Evolutionary conservation across 176 grass and related monocot species (phyloP).

Genomic region (Canna indica): DNA sequence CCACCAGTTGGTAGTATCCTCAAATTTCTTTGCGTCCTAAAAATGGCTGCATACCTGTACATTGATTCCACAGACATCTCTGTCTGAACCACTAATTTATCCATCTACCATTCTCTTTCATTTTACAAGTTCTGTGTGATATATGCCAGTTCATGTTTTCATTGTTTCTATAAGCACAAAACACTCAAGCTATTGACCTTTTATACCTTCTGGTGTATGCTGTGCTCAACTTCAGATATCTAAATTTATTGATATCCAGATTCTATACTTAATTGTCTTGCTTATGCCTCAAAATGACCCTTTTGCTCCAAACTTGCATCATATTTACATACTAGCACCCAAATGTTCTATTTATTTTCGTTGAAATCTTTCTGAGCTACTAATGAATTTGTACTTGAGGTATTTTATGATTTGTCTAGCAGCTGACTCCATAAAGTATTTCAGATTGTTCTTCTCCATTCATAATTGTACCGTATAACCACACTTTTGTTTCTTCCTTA

Average conservation of each 20-base stretch:
- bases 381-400: neutral
- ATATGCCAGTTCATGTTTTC: neutral
- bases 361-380: too few relatives aligned
- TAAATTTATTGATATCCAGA: too few relatives aligned
- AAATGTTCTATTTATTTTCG: neutral
- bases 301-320: too few relatives aligned
- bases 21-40: neutral
- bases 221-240: too few relatives aligned
- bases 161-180: neutral
- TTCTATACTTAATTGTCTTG: too few relatives aligned
- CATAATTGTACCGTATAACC: neutral
- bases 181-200: neutral
- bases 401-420: neutral
- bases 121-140: neutral
- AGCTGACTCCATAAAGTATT: neutral
- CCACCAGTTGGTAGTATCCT: neutral
- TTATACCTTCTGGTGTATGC: neutral
- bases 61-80: neutral
- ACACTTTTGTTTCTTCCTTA: neutral
- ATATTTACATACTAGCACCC: neutral
- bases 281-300: too few relatives aligned
- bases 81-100: neutral
- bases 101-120: neutral
- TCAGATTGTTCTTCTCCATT: neutral
- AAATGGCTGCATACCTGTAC: too few relatives aligned